These are phyloP conservation scores for Saccharomyces eubayanus DNA, from an alignment of 805 yeast species.

Conservation along the genomic window DNA sequence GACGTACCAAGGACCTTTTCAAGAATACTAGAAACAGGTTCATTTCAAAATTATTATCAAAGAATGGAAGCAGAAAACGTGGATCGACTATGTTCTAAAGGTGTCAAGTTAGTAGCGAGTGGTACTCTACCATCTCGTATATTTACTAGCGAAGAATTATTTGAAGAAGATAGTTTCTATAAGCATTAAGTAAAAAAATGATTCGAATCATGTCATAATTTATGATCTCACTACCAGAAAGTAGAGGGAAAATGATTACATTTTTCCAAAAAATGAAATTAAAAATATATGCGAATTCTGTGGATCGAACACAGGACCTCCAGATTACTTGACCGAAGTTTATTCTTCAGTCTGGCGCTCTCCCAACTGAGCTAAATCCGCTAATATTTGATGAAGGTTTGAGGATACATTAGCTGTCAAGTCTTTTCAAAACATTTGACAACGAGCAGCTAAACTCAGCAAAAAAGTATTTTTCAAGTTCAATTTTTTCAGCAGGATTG, in stretches of 20 bases:
- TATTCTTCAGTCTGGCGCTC: constrained; percentile 38
- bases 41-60: background rate
- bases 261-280: too few species aligned
- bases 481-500: too few species aligned
- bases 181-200: constrained; percentile 8
- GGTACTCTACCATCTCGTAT: constrained; percentile 11
- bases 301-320: constrained; percentile 87
- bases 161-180: constrained; percentile 21
- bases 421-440: too few species aligned
- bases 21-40: constrained; percentile 1
- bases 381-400: constrained; percentile 3
- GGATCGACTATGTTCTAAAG: background rate
- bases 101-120: background rate
- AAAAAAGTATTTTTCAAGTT: too few species aligned
- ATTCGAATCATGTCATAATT: background rate
- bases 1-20: constrained; percentile 2
- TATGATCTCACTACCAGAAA: too few species aligned
- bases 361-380: constrained; percentile 40
- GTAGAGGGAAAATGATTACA: too few species aligned
- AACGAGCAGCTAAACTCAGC: too few species aligned
- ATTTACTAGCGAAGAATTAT: constrained; percentile 10
- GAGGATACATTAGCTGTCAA: too few species aligned
- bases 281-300: constrained; percentile 50
- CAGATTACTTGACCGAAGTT: constrained; percentile 33
- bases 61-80: background rate